phyloP scores from a whole-genome alignment of 2,329 filamentous ascomycete species.

The Trichophyton benhamiae region DNA sequence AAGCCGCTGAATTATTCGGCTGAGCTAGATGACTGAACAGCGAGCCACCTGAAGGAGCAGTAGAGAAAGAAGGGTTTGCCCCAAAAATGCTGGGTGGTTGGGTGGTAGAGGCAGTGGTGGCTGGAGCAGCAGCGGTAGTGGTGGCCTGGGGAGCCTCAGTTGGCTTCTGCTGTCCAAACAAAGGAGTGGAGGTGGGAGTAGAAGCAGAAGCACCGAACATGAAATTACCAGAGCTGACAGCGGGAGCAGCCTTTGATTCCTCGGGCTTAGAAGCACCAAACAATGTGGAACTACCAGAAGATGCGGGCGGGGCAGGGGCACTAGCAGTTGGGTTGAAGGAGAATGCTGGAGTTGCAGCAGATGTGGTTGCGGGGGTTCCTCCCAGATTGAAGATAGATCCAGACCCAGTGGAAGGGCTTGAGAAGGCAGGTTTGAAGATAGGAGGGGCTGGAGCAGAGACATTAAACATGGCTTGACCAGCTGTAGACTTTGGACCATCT shows the following conservation, averaged over 20 bases:
- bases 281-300: neutral
- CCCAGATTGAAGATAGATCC: neutral
- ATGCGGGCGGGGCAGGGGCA: neutral
- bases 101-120: neutral
- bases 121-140: neutral
- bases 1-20: slow-evolving; percentile 4
- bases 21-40: slow-evolving; percentile 7
- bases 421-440: slow-evolving; percentile 15
- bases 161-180: neutral
- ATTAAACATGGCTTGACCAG: slow-evolving; percentile 16
- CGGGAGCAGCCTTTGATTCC: neutral
- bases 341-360: neutral
- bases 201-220: slow-evolving; percentile 9
- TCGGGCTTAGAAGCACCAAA: slow-evolving; percentile 4
- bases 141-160: neutral
- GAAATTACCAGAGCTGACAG: neutral
- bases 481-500: slow-evolving; percentile 15
- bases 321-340: neutral
- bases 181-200: neutral
- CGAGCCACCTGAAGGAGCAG: neutral
- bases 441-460: slow-evolving; percentile 13
- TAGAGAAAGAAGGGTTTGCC: neutral
- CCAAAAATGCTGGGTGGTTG: slow-evolving; percentile 3
- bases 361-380: neutral
- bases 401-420: slow-evolving; percentile 4